Evolutionary conservation across 306 rosid genomes (phyloP), one percentile per base, ranked within the genome.

Genomic region (Comarum palustre): DNA sequence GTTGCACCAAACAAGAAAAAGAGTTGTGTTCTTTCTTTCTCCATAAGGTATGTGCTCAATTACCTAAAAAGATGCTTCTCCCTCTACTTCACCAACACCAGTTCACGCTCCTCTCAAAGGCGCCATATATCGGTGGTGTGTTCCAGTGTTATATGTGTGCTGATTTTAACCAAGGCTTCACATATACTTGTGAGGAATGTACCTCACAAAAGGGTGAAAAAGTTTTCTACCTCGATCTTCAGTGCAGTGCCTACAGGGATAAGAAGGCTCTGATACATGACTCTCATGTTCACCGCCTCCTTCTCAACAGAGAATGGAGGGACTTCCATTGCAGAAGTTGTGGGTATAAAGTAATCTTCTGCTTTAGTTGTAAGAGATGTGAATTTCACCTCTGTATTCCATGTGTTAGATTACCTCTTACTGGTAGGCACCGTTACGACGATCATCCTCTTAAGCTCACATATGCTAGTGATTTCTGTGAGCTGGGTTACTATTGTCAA

Each of bases 361-460:
- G 19, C 27, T 68, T 46, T 20, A 29, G 72, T 29, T 68, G 72
- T 47, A 46, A 16, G 25, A 1, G 15, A 48, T 27, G 59, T 8
- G 0, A 16, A 0, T 45, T 25, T 20, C 71, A 66, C 25, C 43
- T 43, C 2, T 66, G 71, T 41, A 19, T 66, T 24, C n/a, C 36
- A 45, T 67, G 57, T 45, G 55, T 4, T 15, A 45, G 29, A 67
- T 5, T 66, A 43, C 55, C 71, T 11, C 60, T 38, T 31, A 32
- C 61, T 27, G 29, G 31, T 5, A 32, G 17, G 60, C 61, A 69
- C 46, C 38, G 8, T 2, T 69, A 29, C 32, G 73, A 68, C 43
- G 20, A 16, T 8, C 72, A 47, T 68, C 57, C 43, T 46, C 43
- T 47, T 27, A 68, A 68, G 58, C 72, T 68, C 72, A 68, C 59